Percentiles rank a stretch among this genome's conserved stretches.
Evolutionary conservation across 2,329 filamentous ascomycete species (phyloP).

Genomic region (Hypoxylon sp.): DNA sequence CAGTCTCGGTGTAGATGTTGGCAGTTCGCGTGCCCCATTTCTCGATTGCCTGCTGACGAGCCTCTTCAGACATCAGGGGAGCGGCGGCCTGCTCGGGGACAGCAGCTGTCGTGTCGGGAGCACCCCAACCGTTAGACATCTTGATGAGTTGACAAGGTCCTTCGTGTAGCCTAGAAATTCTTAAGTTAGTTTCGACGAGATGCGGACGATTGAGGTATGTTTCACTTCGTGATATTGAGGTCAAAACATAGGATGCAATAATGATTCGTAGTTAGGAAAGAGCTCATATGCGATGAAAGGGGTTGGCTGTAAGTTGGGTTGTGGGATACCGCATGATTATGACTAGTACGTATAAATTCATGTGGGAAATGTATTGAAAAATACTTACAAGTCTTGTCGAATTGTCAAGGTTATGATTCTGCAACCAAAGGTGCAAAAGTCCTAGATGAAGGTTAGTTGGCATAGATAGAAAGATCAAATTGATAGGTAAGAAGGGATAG

Average conservation of each 20-base stretch:
- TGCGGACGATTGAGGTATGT: background rate
- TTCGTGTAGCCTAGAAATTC: conserved; percentile 6
- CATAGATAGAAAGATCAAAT: background rate
- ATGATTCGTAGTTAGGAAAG: background rate
- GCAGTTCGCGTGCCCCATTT: conserved; percentile 62
- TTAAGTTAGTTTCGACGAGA: conserved; percentile 9
- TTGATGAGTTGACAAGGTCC: conserved; percentile 20
- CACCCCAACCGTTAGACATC: conserved; percentile 45
- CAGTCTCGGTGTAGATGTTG: conserved; percentile 61
- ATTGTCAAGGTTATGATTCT: background rate
- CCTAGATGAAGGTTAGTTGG: conserved; percentile 4
- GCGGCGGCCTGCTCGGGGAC: conserved; percentile 45
- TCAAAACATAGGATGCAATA: background rate
- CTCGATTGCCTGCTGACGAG: conserved; percentile 37
- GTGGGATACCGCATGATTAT: background rate
- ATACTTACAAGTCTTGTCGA: conserved; percentile 16
- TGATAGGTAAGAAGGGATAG: background rate
- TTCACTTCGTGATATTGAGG: background rate
- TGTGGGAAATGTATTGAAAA: background rate
- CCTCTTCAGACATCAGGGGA: conserved; percentile 10
- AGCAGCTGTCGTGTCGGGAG: conserved; percentile 49
- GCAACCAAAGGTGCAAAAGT: background rate
- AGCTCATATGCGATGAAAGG: background rate
- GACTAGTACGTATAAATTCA: background rate
- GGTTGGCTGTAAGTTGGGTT: background rate